phyloP scores from a whole-genome alignment of 192 early-diverging fungal species.

The Haplosporangium gracile region DNA sequence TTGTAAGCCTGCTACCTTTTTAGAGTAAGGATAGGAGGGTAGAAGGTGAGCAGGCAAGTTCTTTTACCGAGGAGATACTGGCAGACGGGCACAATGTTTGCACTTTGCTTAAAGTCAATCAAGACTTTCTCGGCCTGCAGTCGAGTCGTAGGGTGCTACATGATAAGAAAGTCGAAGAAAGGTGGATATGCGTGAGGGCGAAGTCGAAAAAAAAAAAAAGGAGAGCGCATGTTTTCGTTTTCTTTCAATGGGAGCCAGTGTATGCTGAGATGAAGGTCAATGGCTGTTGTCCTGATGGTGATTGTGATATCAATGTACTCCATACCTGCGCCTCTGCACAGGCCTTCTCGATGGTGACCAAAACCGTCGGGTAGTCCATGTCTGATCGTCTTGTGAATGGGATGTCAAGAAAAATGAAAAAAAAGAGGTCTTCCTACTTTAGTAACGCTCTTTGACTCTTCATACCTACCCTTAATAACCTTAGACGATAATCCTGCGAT shows the following conservation, averaged over 20 bases:
- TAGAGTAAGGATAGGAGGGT: not conserved
- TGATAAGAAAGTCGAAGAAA: not conserved
- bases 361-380: slow-evolving; percentile 59
- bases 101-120: slow-evolving; percentile 63
- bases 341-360: slow-evolving; percentile 65
- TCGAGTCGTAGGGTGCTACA: slow-evolving; percentile 66
- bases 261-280: not conserved
- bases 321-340: slow-evolving; percentile 67
- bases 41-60: not conserved
- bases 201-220: not conserved
- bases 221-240: not conserved
- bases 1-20: not conserved
- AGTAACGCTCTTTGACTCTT: no score
- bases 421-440: not conserved
- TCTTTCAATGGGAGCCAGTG: not conserved
- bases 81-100: slow-evolving; percentile 69
- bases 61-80: slow-evolving; percentile 71
- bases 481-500: not conserved
- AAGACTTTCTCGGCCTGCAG: slow-evolving; percentile 64
- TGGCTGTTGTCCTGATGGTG: not conserved
- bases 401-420: slow-evolving; percentile 1
- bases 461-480: slow-evolving; percentile 1
- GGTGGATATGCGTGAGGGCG: slow-evolving; percentile 8
- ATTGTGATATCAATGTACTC: not conserved
- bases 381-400: slow-evolving; percentile 14